Conservation (phyloP, 495 filamentous ascomycete species). For the Xylaria nigripes region DNA sequence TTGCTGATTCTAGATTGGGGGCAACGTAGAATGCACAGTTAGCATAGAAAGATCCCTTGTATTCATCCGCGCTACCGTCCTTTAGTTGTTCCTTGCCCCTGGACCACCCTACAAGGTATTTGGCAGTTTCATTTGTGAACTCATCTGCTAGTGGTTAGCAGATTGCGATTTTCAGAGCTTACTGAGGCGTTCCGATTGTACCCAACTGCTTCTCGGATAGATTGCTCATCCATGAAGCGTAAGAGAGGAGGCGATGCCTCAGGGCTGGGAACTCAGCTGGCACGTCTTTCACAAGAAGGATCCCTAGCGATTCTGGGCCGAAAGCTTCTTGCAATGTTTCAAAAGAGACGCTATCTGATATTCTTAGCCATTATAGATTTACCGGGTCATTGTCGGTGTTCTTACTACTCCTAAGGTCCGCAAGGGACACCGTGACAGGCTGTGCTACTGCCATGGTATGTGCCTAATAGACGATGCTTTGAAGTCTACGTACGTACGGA, state of each 20-base stretch:
- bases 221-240: constrained; percentile 82
- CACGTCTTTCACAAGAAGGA: constrained; percentile 83
- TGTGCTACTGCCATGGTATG: constrained; percentile 38
- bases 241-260: constrained; percentile 67
- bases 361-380: constrained; percentile 7
- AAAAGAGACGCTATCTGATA: constrained; percentile 60
- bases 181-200: constrained; percentile 27
- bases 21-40: constrained; percentile 91
- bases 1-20: constrained; percentile 50
- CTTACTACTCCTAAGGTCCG: constrained; percentile 45
- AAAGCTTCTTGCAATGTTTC: constrained; percentile 76
- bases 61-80: constrained; percentile 78
- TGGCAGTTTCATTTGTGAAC: constrained; percentile 56
- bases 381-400: not conserved
- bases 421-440: constrained; percentile 44
- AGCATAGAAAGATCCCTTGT: constrained; percentile 94
- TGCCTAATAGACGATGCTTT: not conserved
- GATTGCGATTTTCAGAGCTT: not conserved
- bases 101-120: constrained; percentile 65
- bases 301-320: constrained; percentile 83
- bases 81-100: constrained; percentile 91
- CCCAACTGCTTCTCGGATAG: constrained; percentile 65
- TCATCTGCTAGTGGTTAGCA: constrained; percentile 36
- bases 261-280: constrained; percentile 59
- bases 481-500: no score